Conservation (phyloP, 2,329 filamentous ascomycete species). For the Alternaria sp. region DNA sequence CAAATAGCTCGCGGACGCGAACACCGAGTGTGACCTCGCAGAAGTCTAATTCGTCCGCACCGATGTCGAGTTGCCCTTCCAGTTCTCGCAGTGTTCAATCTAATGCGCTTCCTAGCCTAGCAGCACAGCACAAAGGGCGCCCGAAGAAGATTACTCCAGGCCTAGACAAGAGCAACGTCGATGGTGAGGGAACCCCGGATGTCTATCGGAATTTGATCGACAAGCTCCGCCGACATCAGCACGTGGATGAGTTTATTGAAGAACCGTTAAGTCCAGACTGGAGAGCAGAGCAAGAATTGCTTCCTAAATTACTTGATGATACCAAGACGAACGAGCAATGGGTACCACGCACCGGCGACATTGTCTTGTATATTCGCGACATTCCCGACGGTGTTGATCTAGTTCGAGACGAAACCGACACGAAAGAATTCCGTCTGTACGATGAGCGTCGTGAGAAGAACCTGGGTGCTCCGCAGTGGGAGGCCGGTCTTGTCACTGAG, state of each 20-base stretch:
- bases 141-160: slow-evolving; percentile 31
- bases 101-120: neutral
- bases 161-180: slow-evolving; percentile 42
- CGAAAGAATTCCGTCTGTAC: slow-evolving; percentile 36
- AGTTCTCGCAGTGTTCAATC: neutral
- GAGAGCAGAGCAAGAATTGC: slow-evolving; percentile 58
- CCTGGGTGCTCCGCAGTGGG: slow-evolving; percentile 60
- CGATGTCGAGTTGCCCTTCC: neutral
- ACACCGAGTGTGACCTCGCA: slow-evolving; percentile 15
- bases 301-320: slow-evolving; percentile 55
- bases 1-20: slow-evolving; percentile 10
- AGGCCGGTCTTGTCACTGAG: slow-evolving; percentile 66
- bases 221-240: slow-evolving; percentile 55
- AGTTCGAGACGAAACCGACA: slow-evolving; percentile 31
- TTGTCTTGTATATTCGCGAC: slow-evolving; percentile 62
- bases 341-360: slow-evolving; percentile 64
- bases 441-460: slow-evolving; percentile 31
- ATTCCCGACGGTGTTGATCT: slow-evolving; percentile 42
- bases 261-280: slow-evolving; percentile 66
- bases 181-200: slow-evolving; percentile 65
- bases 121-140: slow-evolving; percentile 25
- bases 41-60: neutral
- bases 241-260: slow-evolving; percentile 56
- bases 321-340: slow-evolving; percentile 59
- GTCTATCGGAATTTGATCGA: slow-evolving; percentile 61